These are phyloP conservation scores for Vicia faba DNA, from an alignment of 306 rosid species.

Conservation along the genomic window DNA sequence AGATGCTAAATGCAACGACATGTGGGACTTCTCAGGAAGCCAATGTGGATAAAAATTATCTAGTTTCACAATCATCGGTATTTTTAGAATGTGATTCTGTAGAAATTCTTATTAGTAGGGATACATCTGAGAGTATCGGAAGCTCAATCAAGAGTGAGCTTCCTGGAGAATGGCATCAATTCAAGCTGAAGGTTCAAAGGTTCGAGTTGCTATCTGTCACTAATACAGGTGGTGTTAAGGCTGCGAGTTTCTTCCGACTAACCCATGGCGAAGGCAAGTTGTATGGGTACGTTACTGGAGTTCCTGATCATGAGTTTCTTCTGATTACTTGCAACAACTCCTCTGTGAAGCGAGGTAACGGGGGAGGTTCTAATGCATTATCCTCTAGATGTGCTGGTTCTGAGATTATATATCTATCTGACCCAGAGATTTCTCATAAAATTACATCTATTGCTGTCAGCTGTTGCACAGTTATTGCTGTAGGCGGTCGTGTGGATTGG, in stretches of 20 bases:
- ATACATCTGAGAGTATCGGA: conserved; percentile 51
- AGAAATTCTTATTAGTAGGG: conserved; percentile 63
- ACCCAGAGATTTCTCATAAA: conserved; percentile 58
- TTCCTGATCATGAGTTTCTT: conserved; percentile 76
- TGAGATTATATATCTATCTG: conserved; percentile 74
- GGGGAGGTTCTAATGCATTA: conserved; percentile 89
- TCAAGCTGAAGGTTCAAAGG: conserved; percentile 68
- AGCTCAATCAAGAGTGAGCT: conserved; percentile 81
- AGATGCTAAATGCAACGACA: conserved; percentile 58
- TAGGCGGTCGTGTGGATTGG: conserved; percentile 97
- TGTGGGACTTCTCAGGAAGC: conserved; percentile 46
- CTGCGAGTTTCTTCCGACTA: conserved; percentile 74
- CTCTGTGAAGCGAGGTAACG: conserved; percentile 83
- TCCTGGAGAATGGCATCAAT: conserved; percentile 78
- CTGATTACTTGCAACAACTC: conserved; percentile 76
- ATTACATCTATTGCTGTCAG: conserved; percentile 71
- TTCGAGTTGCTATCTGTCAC: conserved; percentile 72
- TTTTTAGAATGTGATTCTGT: conserved; percentile 62
- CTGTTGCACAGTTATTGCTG: conserved; percentile 79
- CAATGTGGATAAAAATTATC: conserved; percentile 44
- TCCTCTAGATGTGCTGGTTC: conserved; percentile 81
- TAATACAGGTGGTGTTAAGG: conserved; percentile 70
- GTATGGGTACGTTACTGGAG: conserved; percentile 63
- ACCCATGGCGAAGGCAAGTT: conserved; percentile 89
- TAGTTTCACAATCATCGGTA: conserved; percentile 67